Evolutionary conservation across 257 asterid species (phyloP), one percentile per base, ranked within the genome.

Genomic region (Orobanche coerulescens): DNA sequence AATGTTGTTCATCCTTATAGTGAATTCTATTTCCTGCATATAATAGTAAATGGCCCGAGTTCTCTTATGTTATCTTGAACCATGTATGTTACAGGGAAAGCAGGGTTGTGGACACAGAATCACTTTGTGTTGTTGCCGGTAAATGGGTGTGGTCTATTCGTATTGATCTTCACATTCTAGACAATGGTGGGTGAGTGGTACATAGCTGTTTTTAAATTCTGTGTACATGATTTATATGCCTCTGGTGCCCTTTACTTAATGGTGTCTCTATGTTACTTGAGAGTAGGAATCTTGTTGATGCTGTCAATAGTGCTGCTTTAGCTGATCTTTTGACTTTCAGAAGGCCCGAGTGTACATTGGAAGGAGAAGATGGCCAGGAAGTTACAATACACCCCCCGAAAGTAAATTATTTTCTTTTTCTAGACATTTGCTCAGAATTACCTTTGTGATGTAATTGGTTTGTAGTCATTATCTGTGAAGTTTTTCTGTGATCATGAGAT

Each of bases 101-200:
- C 80, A 84, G 96, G 74, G 95, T 97, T 18, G 84, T 93, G 19
- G 98, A 93, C 75, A 93, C 89, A 42, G 97, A 93, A 81, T 82
- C 99, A 31, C 90, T 93, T 26, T 89, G 97, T 83, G 88, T 93
- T 73, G 84, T 84, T 66, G 79, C 99, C 0, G 99, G 95, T 69
- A 93, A 93, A 77, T 83, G 81, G 84, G 97, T 81, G 14, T 93
- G 99, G 99, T 83, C 99, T 36, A 75, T 93, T 64, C 97, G 95
- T 24, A 67, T 93, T 18, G 97, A 89, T 83, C 86, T 89, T 36
- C 95, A 93, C 68, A 80, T 93, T 71, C 59, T 93, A 56, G 99
- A 93, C 84, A 93, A 93, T 77, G 86, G 92, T 43, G 99, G 97
- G 97, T 93, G 67, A 79, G 87, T 72, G 64, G 14, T 62, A 39